Base-by-base conservation (phyloP, 139 green algal species). In the Asterochloris sp. region DNA sequence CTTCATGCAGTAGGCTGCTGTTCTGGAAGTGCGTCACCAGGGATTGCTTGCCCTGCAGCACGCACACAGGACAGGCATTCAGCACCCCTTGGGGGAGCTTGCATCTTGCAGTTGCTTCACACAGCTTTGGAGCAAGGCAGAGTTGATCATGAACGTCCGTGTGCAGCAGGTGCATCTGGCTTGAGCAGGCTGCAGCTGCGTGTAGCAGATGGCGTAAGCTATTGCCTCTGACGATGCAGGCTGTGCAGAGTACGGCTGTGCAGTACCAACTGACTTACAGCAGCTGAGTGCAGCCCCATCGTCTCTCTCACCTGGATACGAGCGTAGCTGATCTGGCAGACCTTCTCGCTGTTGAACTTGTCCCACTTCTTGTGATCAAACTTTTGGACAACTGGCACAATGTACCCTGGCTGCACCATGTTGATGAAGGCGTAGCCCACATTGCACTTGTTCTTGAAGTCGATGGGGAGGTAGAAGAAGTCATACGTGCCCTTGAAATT, bases 361-460 rank as follows among this genome's bases (percentile, higher is more conserved):
- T 98, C 95, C 96, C 96, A 99, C 82, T 93, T 94, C 85, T 93
- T 93, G 79, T 93, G 90, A 85, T 99, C 92, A 89, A 99, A 98
- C 28, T 91, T 87, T 84, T 97, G 91, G 24, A 95, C 90, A 26
- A 99, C 86, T 1, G 91, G 87, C 16, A 95, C 84, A 81, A 99
- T 98, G 88, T 94, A 87, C 73, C 87, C 68, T 10, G 94, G 93
- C 64, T 82, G 69, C n/a, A 87, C 90, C 92, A 99, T 93, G 89
- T 99, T 99, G 91, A 99, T 98, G 88, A 99, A 99, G 11, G 96
- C 97, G 82, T 99, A 99, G 66, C 96, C 96, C 14, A 99, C 96
- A 86, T 99, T 99, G 94, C 96, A 99, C 89, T 97, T 97, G 89
- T 99, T 99, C 91, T 99, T 99, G 94, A 99, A 99, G 85, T 96